Evolutionary conservation across 371 early-diverging fungal genomes (phyloP), one percentile per base, ranked within the genome.

Genomic region (Mucor irregularis): DNA sequence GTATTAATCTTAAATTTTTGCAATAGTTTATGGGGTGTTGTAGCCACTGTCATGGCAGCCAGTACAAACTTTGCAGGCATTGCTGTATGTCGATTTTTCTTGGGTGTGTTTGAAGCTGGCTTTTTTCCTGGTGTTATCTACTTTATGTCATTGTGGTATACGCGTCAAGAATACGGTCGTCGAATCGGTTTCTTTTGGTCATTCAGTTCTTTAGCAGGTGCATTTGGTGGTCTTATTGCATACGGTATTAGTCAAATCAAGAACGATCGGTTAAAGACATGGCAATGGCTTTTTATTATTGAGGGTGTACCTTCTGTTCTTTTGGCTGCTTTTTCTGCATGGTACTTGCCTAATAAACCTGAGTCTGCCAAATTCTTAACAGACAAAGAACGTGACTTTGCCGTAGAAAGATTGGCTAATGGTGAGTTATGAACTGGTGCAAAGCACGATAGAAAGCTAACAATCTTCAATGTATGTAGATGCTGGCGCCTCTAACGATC

Each of bases 301-400:
- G 82, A 84, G 66, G 82, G 82, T 30, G 21, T 65, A 1, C 74
- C 80, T 0, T 73, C 81, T 13, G 58, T 80, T 4, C 7, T 82
- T 0, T 31, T 80, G 19, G 69, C 78, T 1, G 19, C 43, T 9
- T 60, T 79, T 5, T 65, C 73, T 16, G 67, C 61, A 28, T 78
- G 60, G 61, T 58, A 69, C 9, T 60, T 90, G n/a, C 86, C 90
- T 1, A 71, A 83, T 39, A 71, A 56, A 5, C 87, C 89, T 0
- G 79, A 78, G 22, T 78, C 69, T 0, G 77, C 85, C 0, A 58
- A 42, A 19, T 88, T 80, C 58, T 62, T 90, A 37, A 83, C 76
- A 6, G 49, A 68, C 0, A 70, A 76, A 56, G 88, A 90, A 56
- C 60, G 73, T n/a, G 67, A 61, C 4, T 52, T 81, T 28, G 80